Conservation (phyloP, 139 green algal genomes). For the Chloropicon primus region DNA sequence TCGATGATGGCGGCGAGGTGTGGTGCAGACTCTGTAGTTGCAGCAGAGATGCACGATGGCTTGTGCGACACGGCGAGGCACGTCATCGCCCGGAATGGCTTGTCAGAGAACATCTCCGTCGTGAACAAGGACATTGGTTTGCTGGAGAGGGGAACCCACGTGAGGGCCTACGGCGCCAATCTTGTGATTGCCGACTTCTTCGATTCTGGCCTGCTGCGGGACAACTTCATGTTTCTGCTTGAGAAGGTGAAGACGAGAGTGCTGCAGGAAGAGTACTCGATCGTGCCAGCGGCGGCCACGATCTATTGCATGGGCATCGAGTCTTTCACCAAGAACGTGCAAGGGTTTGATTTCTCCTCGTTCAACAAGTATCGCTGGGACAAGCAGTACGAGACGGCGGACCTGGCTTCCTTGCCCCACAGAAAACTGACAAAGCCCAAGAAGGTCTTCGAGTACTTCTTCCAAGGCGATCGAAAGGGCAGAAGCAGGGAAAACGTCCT, state of each 20-base stretch:
- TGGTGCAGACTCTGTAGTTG: conserved; percentile 15
- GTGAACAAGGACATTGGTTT: conserved; percentile 14
- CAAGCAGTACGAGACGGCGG: conserved; percentile 32
- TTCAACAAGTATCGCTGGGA: conserved; percentile 67
- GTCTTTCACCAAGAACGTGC: conserved; percentile 20
- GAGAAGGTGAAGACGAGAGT: conserved; percentile 35
- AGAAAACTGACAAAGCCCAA: conserved; percentile 40
- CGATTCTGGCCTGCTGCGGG: conserved; percentile 33
- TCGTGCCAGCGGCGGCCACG: conserved; percentile 44
- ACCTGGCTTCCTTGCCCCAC: conserved; percentile 38
- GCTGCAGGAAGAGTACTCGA: conserved; percentile 24
- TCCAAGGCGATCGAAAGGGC: conserved; percentile 27
- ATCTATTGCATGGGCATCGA: conserved; percentile 66
- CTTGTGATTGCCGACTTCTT: conserved; percentile 39
- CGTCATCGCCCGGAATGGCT: conserved; percentile 3
- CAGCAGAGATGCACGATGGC: conserved; percentile 11
- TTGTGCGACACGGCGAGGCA: neutral
- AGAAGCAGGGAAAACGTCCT: conserved; percentile 35
- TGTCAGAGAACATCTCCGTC: conserved; percentile 11
- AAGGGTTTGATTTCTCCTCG: conserved; percentile 40
- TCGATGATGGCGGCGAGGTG: conserved; percentile 16
- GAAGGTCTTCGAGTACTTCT: conserved; percentile 39
- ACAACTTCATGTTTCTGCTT: conserved; percentile 39
- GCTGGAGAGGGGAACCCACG: conserved; percentile 24
- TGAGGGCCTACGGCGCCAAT: conserved; percentile 42